These are phyloP conservation scores for Sporothrix schenckii DNA, from an alignment of 2,329 filamentous ascomycete species.

Conservation along the genomic window DNA sequence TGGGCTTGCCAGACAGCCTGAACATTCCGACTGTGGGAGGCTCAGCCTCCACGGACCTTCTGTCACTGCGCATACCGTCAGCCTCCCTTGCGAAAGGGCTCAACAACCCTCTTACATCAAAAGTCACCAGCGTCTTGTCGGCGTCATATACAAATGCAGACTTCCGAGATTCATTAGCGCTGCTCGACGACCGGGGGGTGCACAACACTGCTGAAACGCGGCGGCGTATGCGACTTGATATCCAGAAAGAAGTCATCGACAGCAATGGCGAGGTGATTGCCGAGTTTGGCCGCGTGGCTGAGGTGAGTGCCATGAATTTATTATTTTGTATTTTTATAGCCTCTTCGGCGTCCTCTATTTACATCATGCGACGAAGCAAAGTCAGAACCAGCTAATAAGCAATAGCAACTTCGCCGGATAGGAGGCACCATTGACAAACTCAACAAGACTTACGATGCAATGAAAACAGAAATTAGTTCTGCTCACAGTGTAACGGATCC, in stretches of 20 bases:
- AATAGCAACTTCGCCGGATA: slow-evolving; percentile 81
- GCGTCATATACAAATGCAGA: slow-evolving; percentile 91
- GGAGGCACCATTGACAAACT: slow-evolving; percentile 75
- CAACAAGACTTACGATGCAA: slow-evolving; percentile 77
- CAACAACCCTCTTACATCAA: slow-evolving; percentile 71
- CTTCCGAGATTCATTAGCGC: slow-evolving; percentile 79
- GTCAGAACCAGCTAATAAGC: too few species aligned
- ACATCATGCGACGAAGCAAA: neutral
- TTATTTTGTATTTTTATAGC: neutral
- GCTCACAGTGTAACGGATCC: slow-evolving; percentile 74
- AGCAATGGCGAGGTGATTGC: slow-evolving; percentile 87
- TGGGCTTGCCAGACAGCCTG: slow-evolving; percentile 22
- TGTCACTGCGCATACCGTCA: slow-evolving; percentile 43
- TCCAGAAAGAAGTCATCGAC: slow-evolving; percentile 90
- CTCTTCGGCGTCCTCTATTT: neutral
- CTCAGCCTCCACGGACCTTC: slow-evolving; percentile 34
- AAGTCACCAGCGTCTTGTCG: slow-evolving; percentile 83
- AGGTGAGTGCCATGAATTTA: slow-evolving; percentile 57
- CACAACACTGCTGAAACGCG: slow-evolving; percentile 77
- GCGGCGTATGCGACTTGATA: slow-evolving; percentile 75
- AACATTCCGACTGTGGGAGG: neutral
- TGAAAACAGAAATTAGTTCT: slow-evolving; percentile 75
- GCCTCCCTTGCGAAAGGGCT: slow-evolving; percentile 45
- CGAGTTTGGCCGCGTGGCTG: slow-evolving; percentile 86
- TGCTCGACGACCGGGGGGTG: slow-evolving; percentile 72